Conservation (phyloP, 129 eudicot species). For the Artemisia tridentata region DNA sequence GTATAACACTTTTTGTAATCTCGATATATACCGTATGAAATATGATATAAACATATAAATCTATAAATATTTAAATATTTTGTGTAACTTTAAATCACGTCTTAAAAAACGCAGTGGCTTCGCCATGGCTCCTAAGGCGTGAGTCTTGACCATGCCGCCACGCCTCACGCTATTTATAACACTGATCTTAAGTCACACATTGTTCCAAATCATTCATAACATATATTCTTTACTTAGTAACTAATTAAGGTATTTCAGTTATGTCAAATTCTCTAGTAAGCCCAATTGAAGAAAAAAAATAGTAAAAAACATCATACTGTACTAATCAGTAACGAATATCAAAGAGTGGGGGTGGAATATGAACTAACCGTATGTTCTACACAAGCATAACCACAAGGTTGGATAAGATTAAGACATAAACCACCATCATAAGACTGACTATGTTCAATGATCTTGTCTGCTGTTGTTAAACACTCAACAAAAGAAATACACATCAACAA, state of each 20-base stretch:
- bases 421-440: conserved; percentile 43
- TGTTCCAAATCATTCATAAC: too few relatives aligned
- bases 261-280: background rate
- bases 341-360: conserved; percentile 10
- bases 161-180: too few relatives aligned
- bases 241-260: conserved; percentile 4
- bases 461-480: conserved; percentile 31
- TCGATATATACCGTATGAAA: too few relatives aligned
- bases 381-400: conserved; percentile 75
- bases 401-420: conserved; percentile 65
- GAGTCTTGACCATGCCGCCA: too few relatives aligned
- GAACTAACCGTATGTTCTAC: conserved; percentile 68
- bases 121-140: too few relatives aligned
- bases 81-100: too few relatives aligned
- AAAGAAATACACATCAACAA: conserved; percentile 26
- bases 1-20: too few relatives aligned
- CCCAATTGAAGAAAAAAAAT: background rate
- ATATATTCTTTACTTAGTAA: background rate
- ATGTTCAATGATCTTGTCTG: conserved; percentile 28
- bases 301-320: background rate
- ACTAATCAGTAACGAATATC: background rate
- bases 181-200: too few relatives aligned
- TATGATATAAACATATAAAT: too few relatives aligned
- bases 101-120: too few relatives aligned
- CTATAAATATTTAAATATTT: too few relatives aligned